Evolutionary conservation across 352 stramenopile species (phyloP), one percentile per base, ranked within the genome.

Genomic region (Pythium guiyangense): DNA sequence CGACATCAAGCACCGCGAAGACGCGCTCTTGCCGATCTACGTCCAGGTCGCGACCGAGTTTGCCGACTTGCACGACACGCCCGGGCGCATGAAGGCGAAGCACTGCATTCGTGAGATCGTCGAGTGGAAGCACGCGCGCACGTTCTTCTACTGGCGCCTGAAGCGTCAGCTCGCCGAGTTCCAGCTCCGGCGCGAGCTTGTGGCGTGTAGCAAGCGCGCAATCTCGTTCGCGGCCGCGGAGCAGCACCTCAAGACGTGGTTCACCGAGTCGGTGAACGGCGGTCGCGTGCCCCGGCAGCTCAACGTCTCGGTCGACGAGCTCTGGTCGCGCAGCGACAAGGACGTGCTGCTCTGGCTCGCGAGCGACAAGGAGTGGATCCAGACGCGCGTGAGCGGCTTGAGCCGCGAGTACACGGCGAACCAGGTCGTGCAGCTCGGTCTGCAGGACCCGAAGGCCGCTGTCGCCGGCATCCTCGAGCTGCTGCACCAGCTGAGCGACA

Each of bases 61-160:
- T 72, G 98, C 96, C 31, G 98, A 99, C 69, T 81, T 99, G 37
- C 98, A 99, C 79, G 98, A 99, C 73, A 99, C 96, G 49, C 97
- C 98, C 35, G 98, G 97, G n/a, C 88, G 98, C 54, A 99, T 99
- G 98, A 96, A 98, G 74, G 96, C 97, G 43, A 98, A 99, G 71
- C 91, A 91, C 62, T 98, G 98, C 45, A 99, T 99, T 79, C 81
- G 97, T 57, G 72, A 96, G 25, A 84, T 98, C 44, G 96, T 99
- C 39, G 84, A 96, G 57, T 99, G 97, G 97, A 79, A 74, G 42
- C 68, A 97, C 61, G 88, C 96, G 31, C 90, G 97, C 40, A 87
- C 69, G 49, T 99, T 98, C 85, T 99, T 99, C 66, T 99, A 99
- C 88, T 98, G 94, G 96, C 83, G 97, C 42, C 87, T 99, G 20